Conservation (phyloP, 768 basidiomycete genomes). For the Tylopilus felleus region DNA sequence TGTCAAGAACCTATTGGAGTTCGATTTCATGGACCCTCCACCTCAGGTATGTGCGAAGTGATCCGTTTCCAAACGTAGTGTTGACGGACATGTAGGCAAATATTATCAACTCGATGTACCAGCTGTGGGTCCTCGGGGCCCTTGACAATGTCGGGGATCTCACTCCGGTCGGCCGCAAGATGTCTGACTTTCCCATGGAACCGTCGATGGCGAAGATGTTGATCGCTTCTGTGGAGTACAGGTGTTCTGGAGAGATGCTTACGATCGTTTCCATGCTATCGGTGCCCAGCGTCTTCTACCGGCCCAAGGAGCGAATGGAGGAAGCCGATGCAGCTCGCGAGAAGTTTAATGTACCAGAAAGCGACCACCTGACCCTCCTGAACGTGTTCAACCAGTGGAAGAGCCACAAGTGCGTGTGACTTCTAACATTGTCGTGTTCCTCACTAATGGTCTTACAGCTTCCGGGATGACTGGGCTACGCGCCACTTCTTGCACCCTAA, state of each 20-base stretch:
- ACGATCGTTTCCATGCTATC: slow-evolving; percentile 99
- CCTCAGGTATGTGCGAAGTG: slow-evolving; percentile 64
- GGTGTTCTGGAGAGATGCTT: slow-evolving; percentile 92
- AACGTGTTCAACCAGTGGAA: slow-evolving; percentile 99
- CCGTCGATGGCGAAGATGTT: slow-evolving; percentile 99
- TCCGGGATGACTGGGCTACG: slow-evolving; percentile 91
- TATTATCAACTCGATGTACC: slow-evolving; percentile 99
- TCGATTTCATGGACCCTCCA: slow-evolving; percentile 99
- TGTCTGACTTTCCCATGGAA: slow-evolving; percentile 99
- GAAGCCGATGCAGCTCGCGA: slow-evolving; percentile 97
- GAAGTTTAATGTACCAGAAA: slow-evolving; percentile 98
- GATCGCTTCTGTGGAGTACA: slow-evolving; percentile 84
- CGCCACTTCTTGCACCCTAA: slow-evolving; percentile 97
- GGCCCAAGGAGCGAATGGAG: slow-evolving; percentile 95
- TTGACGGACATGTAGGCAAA: slow-evolving; percentile 58
- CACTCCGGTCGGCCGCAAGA: slow-evolving; percentile 87
- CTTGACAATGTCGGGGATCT: slow-evolving; percentile 97
- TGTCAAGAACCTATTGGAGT: slow-evolving; percentile 95
- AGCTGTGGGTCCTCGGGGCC: slow-evolving; percentile 97
- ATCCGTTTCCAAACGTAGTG: neutral
- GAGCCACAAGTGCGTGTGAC: slow-evolving; percentile 69
- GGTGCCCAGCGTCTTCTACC: slow-evolving; percentile 95
- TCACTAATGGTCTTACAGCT: slow-evolving; percentile 43
- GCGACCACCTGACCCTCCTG: slow-evolving; percentile 91
- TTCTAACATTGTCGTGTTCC: neutral